Evolutionary conservation across 352 stramenopile species (phyloP).

Genomic region (Pythium sukuiense): DNA sequence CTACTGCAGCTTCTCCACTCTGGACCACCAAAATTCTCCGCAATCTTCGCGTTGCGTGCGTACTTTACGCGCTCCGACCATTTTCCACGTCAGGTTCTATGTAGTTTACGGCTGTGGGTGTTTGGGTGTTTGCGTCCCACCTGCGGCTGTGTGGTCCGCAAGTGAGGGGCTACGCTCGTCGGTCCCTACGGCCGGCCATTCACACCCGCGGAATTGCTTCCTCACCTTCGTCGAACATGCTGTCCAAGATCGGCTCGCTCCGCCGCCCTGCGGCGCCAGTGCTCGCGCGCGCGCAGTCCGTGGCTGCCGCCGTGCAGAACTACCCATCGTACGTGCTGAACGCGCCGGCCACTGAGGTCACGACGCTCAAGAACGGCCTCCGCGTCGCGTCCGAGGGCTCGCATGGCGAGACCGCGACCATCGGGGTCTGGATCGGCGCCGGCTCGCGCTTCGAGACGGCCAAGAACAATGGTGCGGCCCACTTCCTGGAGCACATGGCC

Average conservation of each 20-base stretch:
- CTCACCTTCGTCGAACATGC: constrained; percentile 35
- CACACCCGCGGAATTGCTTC: constrained; percentile 29
- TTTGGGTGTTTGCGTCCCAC: constrained; percentile 16
- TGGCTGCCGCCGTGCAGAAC: constrained; percentile 64
- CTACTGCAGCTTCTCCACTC: neutral
- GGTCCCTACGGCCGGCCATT: neutral
- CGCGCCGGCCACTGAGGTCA: constrained; percentile 95
- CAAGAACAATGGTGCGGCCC: constrained; percentile 98
- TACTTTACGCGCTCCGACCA: constrained; percentile 6
- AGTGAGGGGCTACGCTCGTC: constrained; percentile 3
- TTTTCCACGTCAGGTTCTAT: neutral
- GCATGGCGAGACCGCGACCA: constrained; percentile 97
- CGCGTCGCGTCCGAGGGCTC: constrained; percentile 97
- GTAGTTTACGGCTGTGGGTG: constrained; percentile 24
- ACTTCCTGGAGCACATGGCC: constrained; percentile 99
- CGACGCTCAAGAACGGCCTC: constrained; percentile 94
- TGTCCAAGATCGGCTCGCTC: constrained; percentile 62
- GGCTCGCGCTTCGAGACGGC: constrained; percentile 98
- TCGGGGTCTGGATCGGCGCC: constrained; percentile 97
- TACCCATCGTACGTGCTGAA: constrained; percentile 92
- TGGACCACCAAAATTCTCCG: constrained; percentile 29
- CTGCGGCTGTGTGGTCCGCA: constrained; percentile 20
- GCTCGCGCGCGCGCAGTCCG: constrained; percentile 70
- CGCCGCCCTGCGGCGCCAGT: constrained; percentile 41
- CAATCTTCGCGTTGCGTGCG: neutral